Conservation (phyloP, 352 stramenopile genomes). For the Pythium sukuiense region DNA sequence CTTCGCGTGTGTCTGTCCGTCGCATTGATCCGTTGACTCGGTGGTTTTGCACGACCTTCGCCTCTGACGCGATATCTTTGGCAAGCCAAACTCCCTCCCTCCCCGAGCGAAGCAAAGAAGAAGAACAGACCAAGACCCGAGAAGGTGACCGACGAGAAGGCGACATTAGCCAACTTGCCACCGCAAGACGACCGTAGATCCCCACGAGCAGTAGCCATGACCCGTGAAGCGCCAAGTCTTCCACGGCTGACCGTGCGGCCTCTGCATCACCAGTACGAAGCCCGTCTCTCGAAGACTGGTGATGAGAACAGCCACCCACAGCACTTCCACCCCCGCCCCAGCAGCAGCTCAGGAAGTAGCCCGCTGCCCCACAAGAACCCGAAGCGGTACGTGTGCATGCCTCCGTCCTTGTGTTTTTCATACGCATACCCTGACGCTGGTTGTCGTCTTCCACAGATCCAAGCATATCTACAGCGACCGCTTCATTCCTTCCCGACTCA, state of each 20-base stretch:
- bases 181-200: not conserved
- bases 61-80: slow-evolving; percentile 26
- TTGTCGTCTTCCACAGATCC: slow-evolving; percentile 30
- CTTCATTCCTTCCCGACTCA: slow-evolving; percentile 78
- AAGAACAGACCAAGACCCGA: no score
- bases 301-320: slow-evolving; percentile 27
- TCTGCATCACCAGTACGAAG: slow-evolving; percentile 58
- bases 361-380: slow-evolving; percentile 45
- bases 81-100: slow-evolving; percentile 1
- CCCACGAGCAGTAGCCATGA: slow-evolving; percentile 15
- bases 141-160: not conserved
- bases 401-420: not conserved
- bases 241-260: slow-evolving; percentile 28
- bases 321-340: slow-evolving; percentile 11
- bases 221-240: slow-evolving; percentile 14
- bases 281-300: slow-evolving; percentile 16
- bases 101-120: no score
- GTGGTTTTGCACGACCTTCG: slow-evolving; percentile 12
- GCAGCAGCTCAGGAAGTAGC: slow-evolving; percentile 26
- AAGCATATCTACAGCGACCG: slow-evolving; percentile 88
- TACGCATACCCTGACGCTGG: not conserved
- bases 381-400: slow-evolving; percentile 39
- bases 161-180: slow-evolving; percentile 20
- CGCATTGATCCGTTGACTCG: slow-evolving; percentile 2
- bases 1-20: slow-evolving; percentile 1